Evolutionary conservation across 2,329 filamentous ascomycete genomes (phyloP), one percentile per base, ranked within the genome.

Genomic region (Cordyceps tenuipes): DNA sequence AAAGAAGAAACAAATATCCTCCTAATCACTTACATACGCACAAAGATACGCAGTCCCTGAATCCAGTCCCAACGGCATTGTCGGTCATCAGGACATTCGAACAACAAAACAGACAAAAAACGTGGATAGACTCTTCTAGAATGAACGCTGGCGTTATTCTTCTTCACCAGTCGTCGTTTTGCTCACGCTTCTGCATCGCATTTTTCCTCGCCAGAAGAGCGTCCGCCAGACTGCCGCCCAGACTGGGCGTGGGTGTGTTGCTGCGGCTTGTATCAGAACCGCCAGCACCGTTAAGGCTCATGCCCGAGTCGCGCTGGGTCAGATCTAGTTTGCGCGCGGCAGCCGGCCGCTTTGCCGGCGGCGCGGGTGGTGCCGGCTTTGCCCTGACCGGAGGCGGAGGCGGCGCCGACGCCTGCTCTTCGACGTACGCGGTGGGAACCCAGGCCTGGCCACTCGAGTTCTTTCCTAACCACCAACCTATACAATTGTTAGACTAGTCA

Each of bases 401-500:
- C 3, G 86, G 81, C 26, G 84, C 82, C 3, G 84, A 81, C 5
- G 84, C 82, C 70, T 89, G 82, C 74, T 97, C 92, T 74, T 97
- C 89, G 9, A 99, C 87, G 69, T 99, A 99, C 21, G 93, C 91
- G 21, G 92, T 89, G 0, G 94, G 94, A 3, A 94, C 85, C 94
- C 94, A 99, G 56, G 91, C 94, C 73, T 94, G 90, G n/a, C 84
- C 83, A 5, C 67, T 66, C 6, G 65, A 75, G 63, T 87, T 89
- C 77, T 91, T 93, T 64, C 88, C 94, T 51, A 97, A 80, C 93
- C 93, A 97, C 94, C 94, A 99, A 57, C 94, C 93, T 96, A 23
- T 15, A 34, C 17, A n/a, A n/a, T 43, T 21, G 60, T 75, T 62
- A 73, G 72, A 66, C 19, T n/a, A 51, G 6, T 13, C 34, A 3